Evolutionary conservation across 163 green algal genomes (phyloP), one percentile per base, ranked within the genome.

Genomic region (Scenedesmus sp.): DNA sequence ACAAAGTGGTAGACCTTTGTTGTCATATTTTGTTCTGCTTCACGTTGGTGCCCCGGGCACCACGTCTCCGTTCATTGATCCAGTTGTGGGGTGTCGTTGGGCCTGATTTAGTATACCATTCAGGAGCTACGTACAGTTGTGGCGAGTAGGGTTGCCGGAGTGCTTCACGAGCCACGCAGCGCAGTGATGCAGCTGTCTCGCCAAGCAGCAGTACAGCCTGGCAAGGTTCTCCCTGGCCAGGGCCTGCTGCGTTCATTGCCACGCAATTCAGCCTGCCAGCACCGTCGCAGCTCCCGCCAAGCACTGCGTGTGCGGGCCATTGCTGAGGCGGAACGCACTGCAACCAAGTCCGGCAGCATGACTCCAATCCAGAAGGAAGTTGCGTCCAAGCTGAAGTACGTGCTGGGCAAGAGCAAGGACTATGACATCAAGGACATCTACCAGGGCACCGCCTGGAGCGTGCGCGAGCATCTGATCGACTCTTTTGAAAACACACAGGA

Each of bases 381-480:
- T n/a, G 37, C n/a, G 20, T 37, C 76, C 22, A 95, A 95, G 92
- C 92, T 94, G n/a, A 76, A 70, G 18, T 95, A 95, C 59, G 53
- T 92, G 33, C 89, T 94, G 1, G 93, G 93, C 76, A 91, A 90
- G 61, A 88, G 13, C 43, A 83, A 83, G 61, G 43, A 88, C 61
- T 88, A 85, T 59, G 61, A 83, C 30, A 10, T 35, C 30, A 53
- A 88, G 30, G 88, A 92, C 65, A 53, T 88, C 61, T 92, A 92
- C 82, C 88, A 88, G 46, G 88, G 88, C 44, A 92, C 88, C 37
- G 88, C 88, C 20, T 92, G 88, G 88, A 92, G 88, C 86, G 95
- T 98, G 42, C 96, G 97, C 42, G 97, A 99, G 82, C 89, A 93
- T 18, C 94, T 99, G 33, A 96, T 98, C 56, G 97, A 98, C 44